Percentiles rank a stretch among this genome's conserved stretches.
Conservation (phyloP, 1,284 basidiomycete genomes). For the Abortiporus biennis region DNA sequence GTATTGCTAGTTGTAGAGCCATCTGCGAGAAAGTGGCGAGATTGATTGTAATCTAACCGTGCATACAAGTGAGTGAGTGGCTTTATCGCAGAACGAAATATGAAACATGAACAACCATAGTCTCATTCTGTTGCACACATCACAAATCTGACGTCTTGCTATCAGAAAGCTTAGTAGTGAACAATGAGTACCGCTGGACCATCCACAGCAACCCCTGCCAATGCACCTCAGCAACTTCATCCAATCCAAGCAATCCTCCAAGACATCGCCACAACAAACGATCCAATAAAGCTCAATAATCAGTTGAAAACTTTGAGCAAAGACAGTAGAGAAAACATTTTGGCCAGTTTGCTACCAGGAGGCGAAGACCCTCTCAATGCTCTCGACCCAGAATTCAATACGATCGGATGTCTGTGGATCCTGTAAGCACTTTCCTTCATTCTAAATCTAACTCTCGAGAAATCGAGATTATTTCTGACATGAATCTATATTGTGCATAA, state of each 20-base stretch:
- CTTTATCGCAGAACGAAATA: too few relatives aligned
- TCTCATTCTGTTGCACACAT: too few relatives aligned
- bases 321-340: slow-evolving; percentile 1
- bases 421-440: slow-evolving; percentile 41
- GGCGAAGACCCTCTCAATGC: slow-evolving; percentile 57
- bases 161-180: too few relatives aligned
- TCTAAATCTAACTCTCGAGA: too few relatives aligned
- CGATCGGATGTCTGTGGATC: slow-evolving; percentile 62
- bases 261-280: slow-evolving; percentile 1
- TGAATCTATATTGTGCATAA: neutral
- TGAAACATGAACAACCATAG: too few relatives aligned
- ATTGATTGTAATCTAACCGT: too few relatives aligned
- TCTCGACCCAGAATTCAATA: slow-evolving; percentile 48
- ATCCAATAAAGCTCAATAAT: neutral
- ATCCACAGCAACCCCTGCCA: neutral
- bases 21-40: too few relatives aligned
- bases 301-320: slow-evolving; percentile 2
- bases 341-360: slow-evolving; percentile 40
- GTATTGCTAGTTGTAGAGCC: too few relatives aligned
- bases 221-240: neutral
- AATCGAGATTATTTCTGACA: too few relatives aligned
- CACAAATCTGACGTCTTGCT: too few relatives aligned
- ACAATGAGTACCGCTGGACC: slow-evolving; percentile 2
- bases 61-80: too few relatives aligned
- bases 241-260: neutral